A percentile compares a stretch with the other conserved stretches of the same genome.
These are phyloP conservation scores for Pleomassaria siparia DNA, from an alignment of 2,329 filamentous ascomycete genomes.

Conservation along the genomic window DNA sequence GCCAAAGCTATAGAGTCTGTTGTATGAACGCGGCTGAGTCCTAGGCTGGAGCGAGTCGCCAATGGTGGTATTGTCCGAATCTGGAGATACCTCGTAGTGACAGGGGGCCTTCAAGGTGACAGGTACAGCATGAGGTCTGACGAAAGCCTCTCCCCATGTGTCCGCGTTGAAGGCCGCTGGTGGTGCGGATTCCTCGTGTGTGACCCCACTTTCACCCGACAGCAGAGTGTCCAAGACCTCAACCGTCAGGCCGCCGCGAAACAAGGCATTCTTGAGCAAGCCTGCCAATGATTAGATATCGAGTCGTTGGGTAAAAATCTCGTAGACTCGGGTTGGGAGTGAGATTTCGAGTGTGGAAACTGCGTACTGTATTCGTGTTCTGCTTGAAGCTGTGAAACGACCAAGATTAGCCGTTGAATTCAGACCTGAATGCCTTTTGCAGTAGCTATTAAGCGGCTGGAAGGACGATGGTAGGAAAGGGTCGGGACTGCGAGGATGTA, in stretches of 20 bases:
- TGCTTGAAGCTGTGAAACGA: constrained; percentile 34
- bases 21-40: constrained; percentile 12
- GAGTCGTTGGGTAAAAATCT: constrained; percentile 8
- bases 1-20: constrained; percentile 19
- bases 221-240: constrained; percentile 54
- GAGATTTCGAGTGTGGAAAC: neutral
- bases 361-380: constrained; percentile 59
- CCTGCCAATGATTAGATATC: constrained; percentile 33
- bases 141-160: constrained; percentile 16
- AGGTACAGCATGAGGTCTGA: constrained; percentile 11
- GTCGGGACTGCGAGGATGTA: neutral
- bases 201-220: constrained; percentile 26
- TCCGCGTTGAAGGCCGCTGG: constrained; percentile 12
- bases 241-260: constrained; percentile 52
- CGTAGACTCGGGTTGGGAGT: neutral
- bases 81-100: constrained; percentile 9
- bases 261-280: constrained; percentile 50
- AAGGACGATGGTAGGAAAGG: neutral
- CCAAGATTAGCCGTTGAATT: constrained; percentile 6
- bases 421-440: no score
- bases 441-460: neutral
- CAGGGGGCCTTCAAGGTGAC: constrained; percentile 10
- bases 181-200: constrained; percentile 13
- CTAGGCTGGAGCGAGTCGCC: constrained; percentile 18
- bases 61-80: constrained; percentile 24